A percentile compares a stretch with the other conserved stretches of the same genome.
Evolutionary conservation across 352 stramenopile genomes (phyloP).

Genomic region (Peronospora belbahrii): DNA sequence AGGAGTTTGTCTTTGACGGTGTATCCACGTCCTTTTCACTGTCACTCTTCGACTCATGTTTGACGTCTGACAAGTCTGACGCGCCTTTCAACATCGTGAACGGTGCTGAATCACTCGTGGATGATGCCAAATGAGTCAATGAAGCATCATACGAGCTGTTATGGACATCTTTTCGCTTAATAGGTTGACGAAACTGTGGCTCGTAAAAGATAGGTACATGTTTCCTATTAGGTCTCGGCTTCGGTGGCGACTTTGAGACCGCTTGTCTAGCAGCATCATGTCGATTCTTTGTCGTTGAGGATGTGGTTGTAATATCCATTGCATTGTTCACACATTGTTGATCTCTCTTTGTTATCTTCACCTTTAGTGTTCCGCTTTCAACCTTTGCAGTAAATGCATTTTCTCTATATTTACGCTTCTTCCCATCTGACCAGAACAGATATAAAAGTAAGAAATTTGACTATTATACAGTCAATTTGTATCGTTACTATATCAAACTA

Average conservation of each 20-base stretch:
- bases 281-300: conserved; percentile 2
- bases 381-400: conserved; percentile 68
- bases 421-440: too few relatives aligned
- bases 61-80: conserved; percentile 24
- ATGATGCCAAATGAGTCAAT: conserved; percentile 18
- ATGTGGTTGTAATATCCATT: neutral
- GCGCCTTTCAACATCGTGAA: conserved; percentile 20
- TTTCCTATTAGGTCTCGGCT: conserved; percentile 72
- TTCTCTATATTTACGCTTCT: conserved; percentile 70
- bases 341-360: conserved; percentile 73
- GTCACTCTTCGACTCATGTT: conserved; percentile 12
- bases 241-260: conserved; percentile 41
- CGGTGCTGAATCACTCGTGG: conserved; percentile 21
- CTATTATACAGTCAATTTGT: too few relatives aligned
- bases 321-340: conserved; percentile 3
- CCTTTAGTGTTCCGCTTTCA: conserved; percentile 62
- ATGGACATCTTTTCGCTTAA: conserved; percentile 13
- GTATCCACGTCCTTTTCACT: conserved; percentile 10
- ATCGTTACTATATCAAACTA: neutral
- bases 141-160: conserved; percentile 26
- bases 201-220: conserved; percentile 82
- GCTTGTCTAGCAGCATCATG: conserved; percentile 6
- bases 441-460: too few relatives aligned
- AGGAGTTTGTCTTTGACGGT: conserved; percentile 36
- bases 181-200: conserved; percentile 24